Percentiles rank a stretch among this genome's conserved stretches.
These are phyloP conservation scores for Clavispora phyllophila DNA, from an alignment of 805 yeast species.

Conservation along the genomic window DNA sequence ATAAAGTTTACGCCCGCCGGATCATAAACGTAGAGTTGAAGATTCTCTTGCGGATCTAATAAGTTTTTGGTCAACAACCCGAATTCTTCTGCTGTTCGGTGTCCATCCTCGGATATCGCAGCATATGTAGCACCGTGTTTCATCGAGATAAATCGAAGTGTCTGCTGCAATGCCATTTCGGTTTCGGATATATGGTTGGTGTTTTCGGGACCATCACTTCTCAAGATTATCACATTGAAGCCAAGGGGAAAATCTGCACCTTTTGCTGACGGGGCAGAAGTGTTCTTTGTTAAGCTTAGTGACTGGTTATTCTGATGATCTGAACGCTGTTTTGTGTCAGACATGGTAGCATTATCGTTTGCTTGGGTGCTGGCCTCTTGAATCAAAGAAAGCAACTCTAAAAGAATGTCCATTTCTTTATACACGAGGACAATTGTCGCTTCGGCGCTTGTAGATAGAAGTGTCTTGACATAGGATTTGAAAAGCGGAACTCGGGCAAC, in stretches of 20 bases:
- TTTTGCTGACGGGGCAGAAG: too few relatives aligned
- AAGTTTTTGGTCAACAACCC: constrained; percentile 3
- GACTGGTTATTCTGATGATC: too few relatives aligned
- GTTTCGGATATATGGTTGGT: constrained; percentile 16
- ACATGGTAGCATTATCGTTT: too few relatives aligned
- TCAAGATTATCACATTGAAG: constrained; percentile 12
- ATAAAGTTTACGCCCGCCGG: constrained; percentile 3
- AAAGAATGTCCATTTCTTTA: constrained; percentile 4
- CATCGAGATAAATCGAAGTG: constrained; percentile 27
- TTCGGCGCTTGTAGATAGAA: not conserved
- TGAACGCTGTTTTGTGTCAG: too few relatives aligned
- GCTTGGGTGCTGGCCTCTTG: not conserved
- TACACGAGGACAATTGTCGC: constrained; percentile 9
- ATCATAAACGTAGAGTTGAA: constrained; percentile 5
- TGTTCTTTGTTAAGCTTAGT: too few relatives aligned
- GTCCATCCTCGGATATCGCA: constrained; percentile 11
- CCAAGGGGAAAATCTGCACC: constrained; percentile 19
- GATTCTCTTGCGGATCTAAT: not conserved
- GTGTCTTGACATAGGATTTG: constrained; percentile 4
- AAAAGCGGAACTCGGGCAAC: constrained; percentile 5
- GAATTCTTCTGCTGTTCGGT: constrained; percentile 3
- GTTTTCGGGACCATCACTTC: constrained; percentile 6
- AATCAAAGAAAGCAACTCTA: constrained; percentile 6
- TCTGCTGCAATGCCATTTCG: constrained; percentile 29
- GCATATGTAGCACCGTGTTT: constrained; percentile 26